These are phyloP conservation scores for Kodamaea alishanica DNA, from an alignment of 1,139 yeast species.

Conservation along the genomic window DNA sequence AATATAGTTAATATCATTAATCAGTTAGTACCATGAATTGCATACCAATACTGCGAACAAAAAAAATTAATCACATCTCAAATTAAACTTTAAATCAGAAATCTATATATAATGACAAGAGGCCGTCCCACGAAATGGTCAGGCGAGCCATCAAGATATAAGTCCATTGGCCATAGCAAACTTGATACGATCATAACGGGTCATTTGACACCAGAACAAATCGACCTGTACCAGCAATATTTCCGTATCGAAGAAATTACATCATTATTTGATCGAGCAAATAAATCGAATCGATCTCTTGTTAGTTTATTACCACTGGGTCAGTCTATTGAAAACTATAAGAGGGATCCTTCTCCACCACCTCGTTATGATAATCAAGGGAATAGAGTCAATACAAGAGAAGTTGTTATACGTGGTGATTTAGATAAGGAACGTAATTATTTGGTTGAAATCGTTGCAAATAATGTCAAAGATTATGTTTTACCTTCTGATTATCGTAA, in stretches of 20 bases:
- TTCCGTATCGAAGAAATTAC: constrained; percentile 78
- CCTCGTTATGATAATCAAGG: constrained; percentile 86
- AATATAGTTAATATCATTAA: not conserved
- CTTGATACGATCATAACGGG: constrained; percentile 44
- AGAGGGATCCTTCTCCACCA: constrained; percentile 84
- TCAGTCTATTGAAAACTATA: constrained; percentile 19
- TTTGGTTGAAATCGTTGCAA: constrained; percentile 69
- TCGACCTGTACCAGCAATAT: constrained; percentile 72
- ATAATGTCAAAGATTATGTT: constrained; percentile 68
- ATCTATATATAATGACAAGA: not conserved
- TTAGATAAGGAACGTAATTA: constrained; percentile 77
- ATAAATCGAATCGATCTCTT: constrained; percentile 47
- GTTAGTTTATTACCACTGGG: constrained; percentile 38
- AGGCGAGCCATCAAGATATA: constrained; percentile 35
- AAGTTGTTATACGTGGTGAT: constrained; percentile 54
- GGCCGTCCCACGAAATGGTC: constrained; percentile 38
- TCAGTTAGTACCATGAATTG: not conserved
- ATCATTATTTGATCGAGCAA: constrained; percentile 41
- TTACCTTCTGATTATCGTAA: constrained; percentile 83
- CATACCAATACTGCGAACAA: not conserved
- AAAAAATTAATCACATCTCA: not conserved
- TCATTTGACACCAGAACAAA: constrained; percentile 77
- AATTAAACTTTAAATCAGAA: not conserved
- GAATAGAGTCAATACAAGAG: constrained; percentile 80
- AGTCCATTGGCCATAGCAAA: constrained; percentile 26